Evolutionary conservation across 805 yeast genomes (phyloP).

Genomic region (Saccharomycopsis babjevae): DNA sequence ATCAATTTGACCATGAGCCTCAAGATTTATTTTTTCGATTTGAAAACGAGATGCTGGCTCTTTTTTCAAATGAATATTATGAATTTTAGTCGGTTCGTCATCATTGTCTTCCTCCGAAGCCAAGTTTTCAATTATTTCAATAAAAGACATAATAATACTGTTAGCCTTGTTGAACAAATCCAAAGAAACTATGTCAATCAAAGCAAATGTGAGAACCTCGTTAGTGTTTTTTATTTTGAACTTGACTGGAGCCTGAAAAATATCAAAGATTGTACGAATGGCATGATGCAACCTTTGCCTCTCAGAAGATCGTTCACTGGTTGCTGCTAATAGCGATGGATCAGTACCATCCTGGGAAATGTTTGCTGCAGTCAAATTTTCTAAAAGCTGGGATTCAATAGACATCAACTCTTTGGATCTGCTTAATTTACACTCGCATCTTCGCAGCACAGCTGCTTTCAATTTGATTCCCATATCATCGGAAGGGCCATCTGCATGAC

Average conservation of each 20-base stretch:
- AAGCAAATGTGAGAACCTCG: not conserved
- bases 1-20: too few species aligned
- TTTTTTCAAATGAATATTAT: not conserved
- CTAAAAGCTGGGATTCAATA: not conserved
- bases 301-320: not conserved
- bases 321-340: not conserved
- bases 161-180: not conserved
- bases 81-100: not conserved
- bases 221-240: not conserved
- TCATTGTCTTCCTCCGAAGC: not conserved
- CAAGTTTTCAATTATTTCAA: not conserved
- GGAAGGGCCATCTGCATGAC: not conserved
- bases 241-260: not conserved
- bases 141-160: not conserved
- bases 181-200: not conserved
- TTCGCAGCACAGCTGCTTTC: not conserved
- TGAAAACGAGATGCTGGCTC: not conserved
- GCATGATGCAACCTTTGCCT: not conserved
- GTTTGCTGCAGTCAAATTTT: not conserved
- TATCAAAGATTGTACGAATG: not conserved
- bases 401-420: not conserved
- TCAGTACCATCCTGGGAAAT: not conserved
- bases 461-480: not conserved
- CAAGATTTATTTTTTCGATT: not conserved
- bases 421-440: not conserved